Evolutionary conservation across 768 basidiomycete genomes (phyloP), one percentile per base, ranked within the genome.

Genomic region (Dioszegia crocea): DNA sequence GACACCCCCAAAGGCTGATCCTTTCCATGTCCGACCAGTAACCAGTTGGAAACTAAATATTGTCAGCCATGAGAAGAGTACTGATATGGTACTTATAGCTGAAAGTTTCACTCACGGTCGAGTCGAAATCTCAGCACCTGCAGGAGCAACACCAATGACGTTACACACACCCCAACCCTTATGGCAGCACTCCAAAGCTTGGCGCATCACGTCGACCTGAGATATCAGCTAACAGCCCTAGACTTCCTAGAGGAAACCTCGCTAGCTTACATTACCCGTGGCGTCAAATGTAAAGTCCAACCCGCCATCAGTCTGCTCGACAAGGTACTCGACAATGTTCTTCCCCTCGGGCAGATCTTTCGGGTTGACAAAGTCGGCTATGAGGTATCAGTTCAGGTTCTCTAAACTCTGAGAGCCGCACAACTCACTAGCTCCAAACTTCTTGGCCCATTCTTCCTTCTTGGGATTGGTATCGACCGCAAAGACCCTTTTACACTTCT

Each of bases 101-200:
- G 19, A 30, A 31, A 23, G 36, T 9, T 14, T 19, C 31, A 79
- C 87, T 76, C 70, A 88, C 83, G 91, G 91, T 62, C 91, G 81
- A 38, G 91, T 93, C 11, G 87, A 83, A 62, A 93, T 91, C 78
- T 98, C 96, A 70, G 96, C 86, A 6, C 96, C 96, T 19, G 96
- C 91, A 23, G 92, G 91, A 3, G 96, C 96, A 40, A 99, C 96
- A 60, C 94, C 94, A 60, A 99, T 97, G 65, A 99, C 76, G 56
- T 90, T 97, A 57, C 86, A 90, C 41, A 97, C 87, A 67, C 96
- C 96, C 96, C 96, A 99, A 14, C 96, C 96, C 76, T 98, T 98
- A 79, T 99, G 96, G 78, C 92, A 97, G n/a, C 92, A 89, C 79
- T 99, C 96, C 46, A 99, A 84, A 24, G 96, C 96, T 48, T 86